Base-by-base conservation (phyloP, 176 grass and related monocot species). In the Oryza meyeriana region DNA sequence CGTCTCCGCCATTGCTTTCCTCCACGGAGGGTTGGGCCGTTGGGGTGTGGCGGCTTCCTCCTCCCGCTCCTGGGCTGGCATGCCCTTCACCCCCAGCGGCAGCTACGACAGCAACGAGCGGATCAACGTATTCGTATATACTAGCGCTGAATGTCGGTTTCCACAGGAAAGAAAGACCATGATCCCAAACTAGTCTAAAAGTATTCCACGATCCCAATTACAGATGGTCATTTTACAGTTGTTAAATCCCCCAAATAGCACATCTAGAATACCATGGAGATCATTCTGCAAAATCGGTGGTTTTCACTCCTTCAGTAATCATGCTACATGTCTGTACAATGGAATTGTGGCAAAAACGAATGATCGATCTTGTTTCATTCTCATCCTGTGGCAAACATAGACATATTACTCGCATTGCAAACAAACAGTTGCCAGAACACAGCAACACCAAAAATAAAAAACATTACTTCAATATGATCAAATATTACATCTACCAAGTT, bases 371-470 rank as follows among this genome's bases (percentile, higher is more conserved):
- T 30, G 2, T 3, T 30, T 42, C 61, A 67, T 25, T 73, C n/a
- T 48, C 22, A 69, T 61, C 13, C 29, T 63, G 50, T 87, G 14
- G 36, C 31, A 77, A 64, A 52, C 17, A 79, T 50, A 35, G 64
- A 61, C 81, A 45, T 45, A 74, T 48, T 75, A 88, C 62, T 83
- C 26, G 40, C 30, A 78, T 59, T 79, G 34, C 34, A 78, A 42
- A 25, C 18, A 83, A 14, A 14, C 32, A 79, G 59, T 44, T 59
- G 74, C 41, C 33, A 34, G 5, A 28, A 10, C 61, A 41, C 47
- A 77, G 22, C 65, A 71, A 62, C 77, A 64, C n/a, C n/a, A n/a
- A n/a, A n/a, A 7, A 65, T 0, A 74, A 75, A 52, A 81, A 38
- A 0, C 58, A 61, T 61, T 61, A 72, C 44, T 82, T 31, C 14